A percentile compares a stretch with the other conserved stretches of the same genome.
These are phyloP conservation scores for Aspergillus coremiiformis DNA, from an alignment of 495 filamentous ascomycete species.

Conservation along the genomic window DNA sequence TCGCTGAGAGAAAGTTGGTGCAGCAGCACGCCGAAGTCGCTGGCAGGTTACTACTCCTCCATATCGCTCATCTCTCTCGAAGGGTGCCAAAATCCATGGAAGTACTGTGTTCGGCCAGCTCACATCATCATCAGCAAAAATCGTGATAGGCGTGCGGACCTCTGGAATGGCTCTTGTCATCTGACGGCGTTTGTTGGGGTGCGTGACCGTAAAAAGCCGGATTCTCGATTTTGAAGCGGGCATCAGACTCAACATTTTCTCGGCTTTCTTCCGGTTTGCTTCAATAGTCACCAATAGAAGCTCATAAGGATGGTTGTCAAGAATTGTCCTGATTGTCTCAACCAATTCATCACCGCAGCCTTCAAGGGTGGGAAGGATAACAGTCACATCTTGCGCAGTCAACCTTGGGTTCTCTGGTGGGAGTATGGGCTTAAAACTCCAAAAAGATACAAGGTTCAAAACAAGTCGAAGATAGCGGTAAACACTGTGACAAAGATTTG, in stretches of 20 bases:
- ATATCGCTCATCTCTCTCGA: conserved; percentile 62
- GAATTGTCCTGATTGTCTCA: conserved; percentile 53
- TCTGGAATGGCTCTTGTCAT: conserved; percentile 74
- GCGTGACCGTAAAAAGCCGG: conserved; percentile 44
- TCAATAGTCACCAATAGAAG: conserved; percentile 60
- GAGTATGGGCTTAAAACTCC: conserved; percentile 55
- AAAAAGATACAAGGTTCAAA: conserved; percentile 58
- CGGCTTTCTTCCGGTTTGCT: conserved; percentile 48
- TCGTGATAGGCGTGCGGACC: conserved; percentile 63
- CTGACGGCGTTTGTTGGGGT: conserved; percentile 78
- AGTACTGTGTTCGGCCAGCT: conserved; percentile 70
- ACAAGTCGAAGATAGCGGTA: conserved; percentile 61
- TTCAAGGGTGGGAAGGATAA: conserved; percentile 65
- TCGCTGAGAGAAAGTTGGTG: conserved; percentile 47
- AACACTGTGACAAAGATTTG: conserved; percentile 25
- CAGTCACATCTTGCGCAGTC: conserved; percentile 63
- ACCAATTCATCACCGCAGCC: conserved; percentile 52
- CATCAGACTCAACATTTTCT: conserved; percentile 46
- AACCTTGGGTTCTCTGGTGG: conserved; percentile 56
- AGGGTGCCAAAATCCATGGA: conserved; percentile 77
- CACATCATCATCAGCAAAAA: conserved; percentile 86
- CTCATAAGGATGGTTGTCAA: conserved; percentile 48
- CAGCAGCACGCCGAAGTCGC: conserved; percentile 57
- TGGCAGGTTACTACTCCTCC: conserved; percentile 82
- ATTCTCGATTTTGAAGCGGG: conserved; percentile 45